Conservation (phyloP, 2,329 filamentous ascomycete genomes). For the Thermochaetoides dissita region DNA sequence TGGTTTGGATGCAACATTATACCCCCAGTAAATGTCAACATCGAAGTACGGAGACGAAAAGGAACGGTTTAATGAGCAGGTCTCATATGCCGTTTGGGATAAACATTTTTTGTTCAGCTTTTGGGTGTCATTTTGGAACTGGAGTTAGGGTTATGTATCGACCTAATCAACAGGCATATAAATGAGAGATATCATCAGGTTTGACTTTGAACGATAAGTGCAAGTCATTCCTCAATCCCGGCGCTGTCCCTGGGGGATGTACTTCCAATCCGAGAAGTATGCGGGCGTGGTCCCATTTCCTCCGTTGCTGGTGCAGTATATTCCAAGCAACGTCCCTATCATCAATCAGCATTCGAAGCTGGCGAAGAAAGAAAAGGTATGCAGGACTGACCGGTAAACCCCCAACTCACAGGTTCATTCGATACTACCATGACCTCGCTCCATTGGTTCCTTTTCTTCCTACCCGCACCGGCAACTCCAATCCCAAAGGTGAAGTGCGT, state of each 20-base stretch:
- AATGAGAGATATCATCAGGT: too few species aligned
- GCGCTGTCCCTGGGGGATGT: constrained; percentile 25
- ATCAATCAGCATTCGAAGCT: too few species aligned
- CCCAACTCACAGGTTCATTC: constrained; percentile 26
- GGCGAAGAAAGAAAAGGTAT: not conserved
- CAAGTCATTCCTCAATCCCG: constrained; percentile 15
- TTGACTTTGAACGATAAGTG: too few species aligned
- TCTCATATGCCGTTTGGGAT: not conserved
- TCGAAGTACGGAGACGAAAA: constrained; percentile 20
- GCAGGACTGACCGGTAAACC: constrained; percentile 23
- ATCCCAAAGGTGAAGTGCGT: constrained; percentile 31
- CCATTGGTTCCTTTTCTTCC: constrained; percentile 18
- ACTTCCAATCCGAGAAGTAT: constrained; percentile 35
- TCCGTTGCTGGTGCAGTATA: constrained; percentile 40
- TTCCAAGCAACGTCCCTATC: constrained; percentile 33
- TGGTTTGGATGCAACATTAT: constrained; percentile 33
- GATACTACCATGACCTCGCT: constrained; percentile 20
- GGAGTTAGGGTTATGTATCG: too few species aligned
- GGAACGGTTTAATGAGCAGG: constrained; percentile 4
- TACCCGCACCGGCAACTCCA: constrained; percentile 17
- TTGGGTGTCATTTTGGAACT: not conserved
- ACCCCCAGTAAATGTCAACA: constrained; percentile 20
- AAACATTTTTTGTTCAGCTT: not conserved
- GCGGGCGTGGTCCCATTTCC: constrained; percentile 27
- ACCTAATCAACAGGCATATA: too few species aligned